Base-by-base conservation (phyloP, 1,284 basidiomycete species). In the Malassezia cuniculi region DNA sequence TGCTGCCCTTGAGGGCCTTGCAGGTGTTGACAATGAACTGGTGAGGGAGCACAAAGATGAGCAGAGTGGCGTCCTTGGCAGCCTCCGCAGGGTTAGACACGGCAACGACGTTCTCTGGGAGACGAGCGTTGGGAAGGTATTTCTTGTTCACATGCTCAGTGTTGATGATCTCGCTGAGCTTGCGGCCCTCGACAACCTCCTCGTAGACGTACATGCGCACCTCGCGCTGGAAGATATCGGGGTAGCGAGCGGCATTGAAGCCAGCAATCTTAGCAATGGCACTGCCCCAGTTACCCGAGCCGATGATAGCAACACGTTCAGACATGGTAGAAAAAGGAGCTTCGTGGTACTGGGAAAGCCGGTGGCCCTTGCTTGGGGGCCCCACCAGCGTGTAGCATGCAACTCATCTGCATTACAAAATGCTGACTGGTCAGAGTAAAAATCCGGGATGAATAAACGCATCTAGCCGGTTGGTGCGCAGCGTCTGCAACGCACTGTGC, bases 281-380 rank as follows among this genome's bases (percentile, higher is more conserved):
- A 5, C 72, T 73, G 1, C 74, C 75, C 41, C 60, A 68, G 43
- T 66, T 67, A 14, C 67, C 67, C 0, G 64, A 67, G 31, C 76
- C 76, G 41, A 77, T 72, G 47, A 76, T 70, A 16, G 73, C 74
- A 15, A 77, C 71, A n/a, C n/a, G n/a, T n/a, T n/a, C n/a, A n/a
- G n/a, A n/a, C n/a, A n/a, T n/a, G n/a, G n/a, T n/a, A n/a, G n/a
- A n/a, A n/a, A n/a, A n/a, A n/a, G n/a, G n/a, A n/a, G n/a, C n/a
- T n/a, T n/a, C n/a, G n/a, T n/a, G n/a, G n/a, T n/a, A n/a, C n/a
- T n/a, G n/a, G n/a, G n/a, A n/a, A n/a, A n/a, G n/a, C n/a, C n/a
- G n/a, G n/a, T n/a, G n/a, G n/a, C n/a, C n/a, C n/a, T n/a, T n/a
- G n/a, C n/a, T n/a, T n/a, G n/a, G n/a, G n/a, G n/a, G n/a, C n/a